Evolutionary conservation across 345 rosid genomes (phyloP).

Genomic region (Populus davidiana): DNA sequence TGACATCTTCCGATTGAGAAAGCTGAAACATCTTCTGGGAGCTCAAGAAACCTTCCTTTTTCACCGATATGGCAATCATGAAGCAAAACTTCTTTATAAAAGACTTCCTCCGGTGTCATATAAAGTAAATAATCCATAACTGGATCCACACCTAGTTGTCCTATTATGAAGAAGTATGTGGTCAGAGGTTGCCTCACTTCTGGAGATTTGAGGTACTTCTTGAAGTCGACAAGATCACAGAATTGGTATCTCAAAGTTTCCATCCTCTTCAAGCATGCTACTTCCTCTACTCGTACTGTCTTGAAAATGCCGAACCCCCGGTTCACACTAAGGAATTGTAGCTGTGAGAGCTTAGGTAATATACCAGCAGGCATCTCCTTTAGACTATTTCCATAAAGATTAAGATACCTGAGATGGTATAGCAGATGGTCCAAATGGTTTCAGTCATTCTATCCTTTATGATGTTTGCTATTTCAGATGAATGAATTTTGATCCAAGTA

Average conservation of each 20-base stretch:
- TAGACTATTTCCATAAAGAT: neutral
- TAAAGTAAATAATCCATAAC: neutral
- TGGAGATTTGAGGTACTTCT: neutral
- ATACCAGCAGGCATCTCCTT: slow-evolving; percentile 13
- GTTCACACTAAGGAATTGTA: slow-evolving; percentile 5
- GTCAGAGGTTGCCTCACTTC: neutral
- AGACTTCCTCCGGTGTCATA: neutral
- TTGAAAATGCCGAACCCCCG: neutral
- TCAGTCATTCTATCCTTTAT: neutral
- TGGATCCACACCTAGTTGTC: neutral
- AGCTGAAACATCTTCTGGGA: neutral
- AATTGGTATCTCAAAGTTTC: slow-evolving; percentile 4
- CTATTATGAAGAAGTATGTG: neutral
- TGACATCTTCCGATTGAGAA: neutral
- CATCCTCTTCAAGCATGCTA: slow-evolving; percentile 8
- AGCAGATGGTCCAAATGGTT: neutral
- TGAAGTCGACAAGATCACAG: neutral
- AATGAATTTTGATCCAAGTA: neutral
- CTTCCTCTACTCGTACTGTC: slow-evolving; percentile 7
- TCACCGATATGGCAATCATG: neutral
- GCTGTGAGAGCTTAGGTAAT: slow-evolving; percentile 5
- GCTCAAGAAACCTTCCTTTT: neutral
- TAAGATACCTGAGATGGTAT: neutral
- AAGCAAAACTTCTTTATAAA: neutral
- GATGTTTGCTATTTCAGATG: neutral